Conservation (phyloP, 352 stramenopile genomes). For the Nothophytophthora sp. region DNA sequence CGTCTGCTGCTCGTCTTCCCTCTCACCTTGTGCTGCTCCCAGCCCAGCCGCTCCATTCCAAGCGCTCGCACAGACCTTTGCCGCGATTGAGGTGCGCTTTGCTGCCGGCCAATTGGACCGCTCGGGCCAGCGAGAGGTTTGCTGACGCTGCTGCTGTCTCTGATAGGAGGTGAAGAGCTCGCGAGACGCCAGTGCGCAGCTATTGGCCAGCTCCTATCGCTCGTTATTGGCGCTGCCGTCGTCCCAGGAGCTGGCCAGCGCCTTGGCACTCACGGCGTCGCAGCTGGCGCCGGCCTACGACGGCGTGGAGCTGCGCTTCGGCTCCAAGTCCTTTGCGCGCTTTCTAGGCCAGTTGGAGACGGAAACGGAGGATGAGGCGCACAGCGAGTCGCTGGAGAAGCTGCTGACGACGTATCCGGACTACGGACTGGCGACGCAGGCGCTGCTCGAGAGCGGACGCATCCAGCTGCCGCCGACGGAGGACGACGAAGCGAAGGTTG, state of each 20-base stretch:
- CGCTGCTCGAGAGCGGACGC: conserved; percentile 38
- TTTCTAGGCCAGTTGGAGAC: conserved; percentile 48
- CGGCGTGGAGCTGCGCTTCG: conserved; percentile 76
- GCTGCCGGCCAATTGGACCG: conserved; percentile 4
- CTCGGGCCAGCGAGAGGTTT: background rate
- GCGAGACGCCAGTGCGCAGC: conserved; percentile 43
- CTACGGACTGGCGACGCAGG: conserved; percentile 54
- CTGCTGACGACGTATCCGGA: conserved; percentile 47
- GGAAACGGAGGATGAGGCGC: conserved; percentile 5
- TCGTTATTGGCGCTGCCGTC: conserved; percentile 35
- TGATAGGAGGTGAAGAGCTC: conserved; percentile 53
- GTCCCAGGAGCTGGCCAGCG: conserved; percentile 38
- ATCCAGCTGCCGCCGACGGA: conserved; percentile 17
- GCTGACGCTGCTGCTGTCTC: background rate
- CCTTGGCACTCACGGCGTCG: conserved; percentile 70
- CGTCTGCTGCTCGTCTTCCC: too few relatives aligned
- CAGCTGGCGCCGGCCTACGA: conserved; percentile 72
- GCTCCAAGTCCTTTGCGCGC: conserved; percentile 57
- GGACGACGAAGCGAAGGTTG: background rate
- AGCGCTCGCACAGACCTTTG: conserved; percentile 48
- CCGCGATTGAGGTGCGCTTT: conserved; percentile 48
- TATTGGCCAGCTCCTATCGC: conserved; percentile 50
- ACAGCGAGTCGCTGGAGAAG: conserved; percentile 23
- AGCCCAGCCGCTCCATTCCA: conserved; percentile 23
- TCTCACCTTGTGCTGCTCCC: too few relatives aligned